Evolutionary conservation across 257 asterid genomes (phyloP).

Genomic region (Catharanthus roseus): DNA sequence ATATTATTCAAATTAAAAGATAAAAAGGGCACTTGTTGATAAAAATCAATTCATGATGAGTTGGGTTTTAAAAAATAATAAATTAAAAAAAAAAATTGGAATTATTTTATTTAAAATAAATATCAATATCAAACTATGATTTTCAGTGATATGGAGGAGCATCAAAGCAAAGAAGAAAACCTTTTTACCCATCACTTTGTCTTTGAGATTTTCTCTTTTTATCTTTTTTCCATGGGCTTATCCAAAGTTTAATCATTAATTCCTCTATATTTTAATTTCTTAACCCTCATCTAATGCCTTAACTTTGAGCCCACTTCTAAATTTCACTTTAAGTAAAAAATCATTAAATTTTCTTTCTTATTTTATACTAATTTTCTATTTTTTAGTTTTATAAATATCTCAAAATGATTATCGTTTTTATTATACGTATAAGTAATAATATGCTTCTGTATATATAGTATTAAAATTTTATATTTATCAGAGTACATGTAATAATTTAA

Average conservation of each 20-base stretch:
- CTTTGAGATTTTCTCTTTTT: constrained; percentile 20
- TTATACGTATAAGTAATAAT: too few species aligned
- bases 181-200: constrained; percentile 43
- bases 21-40: constrained; percentile 22
- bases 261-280: constrained; percentile 6
- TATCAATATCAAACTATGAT: constrained; percentile 21
- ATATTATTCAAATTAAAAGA: constrained; percentile 32
- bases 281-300: constrained; percentile 4
- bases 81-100: background rate
- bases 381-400: too few species aligned
- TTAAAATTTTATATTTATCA: too few species aligned
- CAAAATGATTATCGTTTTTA: too few species aligned
- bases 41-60: constrained; percentile 18
- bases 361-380: background rate
- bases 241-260: constrained; percentile 29
- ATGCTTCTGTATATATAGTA: too few species aligned
- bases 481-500: too few species aligned
- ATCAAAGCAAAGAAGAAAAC: constrained; percentile 31
- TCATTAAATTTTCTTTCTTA: background rate
- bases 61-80: constrained; percentile 12
- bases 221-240: constrained; percentile 31
- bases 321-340: background rate
- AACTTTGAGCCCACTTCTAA: background rate
- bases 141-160: constrained; percentile 22
- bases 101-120: constrained; percentile 12